Percentiles rank a stretch among this genome's conserved stretches.
Evolutionary conservation across 2,329 filamentous ascomycete species (phyloP).

Genomic region (Phialocephala subalpina): DNA sequence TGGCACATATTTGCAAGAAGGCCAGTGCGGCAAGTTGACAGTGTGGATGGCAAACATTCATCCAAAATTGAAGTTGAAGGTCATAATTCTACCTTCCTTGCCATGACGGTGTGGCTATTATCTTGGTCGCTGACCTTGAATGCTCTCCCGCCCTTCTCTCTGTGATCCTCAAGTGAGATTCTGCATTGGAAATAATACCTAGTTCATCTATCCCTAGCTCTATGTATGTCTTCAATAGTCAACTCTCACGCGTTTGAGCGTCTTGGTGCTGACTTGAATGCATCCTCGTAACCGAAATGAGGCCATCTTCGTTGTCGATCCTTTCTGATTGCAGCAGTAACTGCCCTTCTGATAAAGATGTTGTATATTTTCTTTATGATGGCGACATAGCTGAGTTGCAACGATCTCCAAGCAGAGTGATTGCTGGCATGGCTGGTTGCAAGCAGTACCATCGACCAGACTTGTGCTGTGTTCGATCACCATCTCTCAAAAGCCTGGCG

Average conservation of each 20-base stretch:
- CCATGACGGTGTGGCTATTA: background rate
- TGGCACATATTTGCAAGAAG: too few species aligned
- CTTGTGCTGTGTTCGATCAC: background rate
- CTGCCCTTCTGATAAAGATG: background rate
- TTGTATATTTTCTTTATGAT: constrained; percentile 5
- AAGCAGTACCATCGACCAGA: background rate
- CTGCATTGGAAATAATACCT: background rate
- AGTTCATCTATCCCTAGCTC: background rate
- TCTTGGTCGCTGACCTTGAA: background rate
- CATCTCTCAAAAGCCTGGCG: too few species aligned
- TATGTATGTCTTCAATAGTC: background rate
- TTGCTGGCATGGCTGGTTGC: background rate
- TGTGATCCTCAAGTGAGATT: background rate
- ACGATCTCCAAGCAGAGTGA: too few species aligned
- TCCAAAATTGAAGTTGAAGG: background rate
- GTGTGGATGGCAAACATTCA: background rate
- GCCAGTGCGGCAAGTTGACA: background rate
- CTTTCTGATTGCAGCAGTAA: background rate
- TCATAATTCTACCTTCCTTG: background rate
- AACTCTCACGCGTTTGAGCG: background rate
- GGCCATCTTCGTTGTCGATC: background rate
- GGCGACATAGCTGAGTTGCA: background rate
- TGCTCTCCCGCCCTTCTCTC: background rate
- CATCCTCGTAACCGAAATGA: background rate
- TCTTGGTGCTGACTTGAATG: background rate